These are phyloP conservation scores for Sugiyamaella smithiae DNA, from an alignment of 805 yeast genomes.

Conservation along the genomic window DNA sequence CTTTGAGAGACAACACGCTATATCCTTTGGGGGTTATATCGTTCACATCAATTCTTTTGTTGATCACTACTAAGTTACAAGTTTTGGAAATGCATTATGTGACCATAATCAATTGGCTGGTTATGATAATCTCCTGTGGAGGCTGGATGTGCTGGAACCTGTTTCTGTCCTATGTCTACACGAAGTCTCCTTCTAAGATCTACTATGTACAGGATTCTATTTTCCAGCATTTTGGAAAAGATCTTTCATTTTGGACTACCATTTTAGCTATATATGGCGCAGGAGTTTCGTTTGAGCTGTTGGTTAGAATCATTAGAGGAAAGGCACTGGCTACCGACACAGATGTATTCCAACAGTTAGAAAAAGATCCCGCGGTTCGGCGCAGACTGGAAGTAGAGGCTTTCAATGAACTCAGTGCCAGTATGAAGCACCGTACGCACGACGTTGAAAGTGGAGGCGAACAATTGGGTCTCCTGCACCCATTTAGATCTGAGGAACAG, in stretches of 20 bases:
- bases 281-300: conserved; percentile 64
- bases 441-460: conserved; percentile 60
- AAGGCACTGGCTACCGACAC: conserved; percentile 67
- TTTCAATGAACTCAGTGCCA: conserved; percentile 51
- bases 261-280: conserved; percentile 54
- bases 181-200: conserved; percentile 49
- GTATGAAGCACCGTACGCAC: conserved; percentile 37
- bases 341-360: conserved; percentile 74
- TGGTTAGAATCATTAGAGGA: conserved; percentile 54
- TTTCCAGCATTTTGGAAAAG: conserved; percentile 68
- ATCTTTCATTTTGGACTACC: conserved; percentile 84
- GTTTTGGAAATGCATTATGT: conserved; percentile 73
- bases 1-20: conserved; percentile 68
- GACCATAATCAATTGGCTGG: conserved; percentile 63
- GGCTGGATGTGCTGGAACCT: conserved; percentile 89
- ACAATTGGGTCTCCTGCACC: neutral
- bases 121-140: conserved; percentile 65
- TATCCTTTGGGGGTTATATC: conserved; percentile 78
- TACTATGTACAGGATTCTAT: conserved; percentile 73
- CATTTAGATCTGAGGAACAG: neutral
- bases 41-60: conserved; percentile 66
- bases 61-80: conserved; percentile 76
- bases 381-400: conserved; percentile 71
- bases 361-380: conserved; percentile 64
- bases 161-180: conserved; percentile 67